phyloP scores from a whole-genome alignment of 805 yeast genomes.

The Monosporozyma servazzii region DNA sequence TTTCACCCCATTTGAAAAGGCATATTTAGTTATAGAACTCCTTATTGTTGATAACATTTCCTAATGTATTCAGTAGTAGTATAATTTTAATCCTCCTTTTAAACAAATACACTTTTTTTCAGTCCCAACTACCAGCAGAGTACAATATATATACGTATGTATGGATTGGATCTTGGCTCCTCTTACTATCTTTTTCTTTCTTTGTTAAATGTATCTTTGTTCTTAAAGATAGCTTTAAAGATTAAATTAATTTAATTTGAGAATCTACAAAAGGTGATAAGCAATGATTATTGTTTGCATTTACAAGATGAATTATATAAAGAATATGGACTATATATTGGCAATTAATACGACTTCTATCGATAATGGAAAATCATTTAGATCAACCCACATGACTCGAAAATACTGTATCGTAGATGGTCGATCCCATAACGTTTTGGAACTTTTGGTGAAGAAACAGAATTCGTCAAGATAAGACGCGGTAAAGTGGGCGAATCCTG shows the following conservation, averaged over 20 bases:
- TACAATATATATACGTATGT: background rate
- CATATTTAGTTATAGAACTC: background rate
- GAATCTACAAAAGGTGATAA: background rate
- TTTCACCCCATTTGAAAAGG: background rate
- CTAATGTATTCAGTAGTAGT: background rate
- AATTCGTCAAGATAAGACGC: conserved; percentile 43
- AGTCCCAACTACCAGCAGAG: background rate
- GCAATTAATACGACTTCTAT: background rate
- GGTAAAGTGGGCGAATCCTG: conserved; percentile 36
- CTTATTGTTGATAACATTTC: background rate
- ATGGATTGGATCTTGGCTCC: background rate
- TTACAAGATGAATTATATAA: background rate
- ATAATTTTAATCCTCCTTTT: too few relatives aligned
- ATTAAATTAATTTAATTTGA: background rate
- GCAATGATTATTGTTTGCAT: background rate
- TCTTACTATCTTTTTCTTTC: background rate
- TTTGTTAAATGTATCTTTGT: background rate
- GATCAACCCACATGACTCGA: conserved; percentile 51
- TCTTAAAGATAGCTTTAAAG: background rate
- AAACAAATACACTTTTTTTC: background rate
- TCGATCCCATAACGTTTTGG: conserved; percentile 43
- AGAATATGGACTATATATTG: background rate
- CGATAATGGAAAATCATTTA: background rate
- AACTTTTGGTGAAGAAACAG: conserved; percentile 30
- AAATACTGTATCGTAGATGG: conserved; percentile 41